These are phyloP conservation scores for Oxyria digyna DNA, from an alignment of 148 eudicot species.

Conservation along the genomic window DNA sequence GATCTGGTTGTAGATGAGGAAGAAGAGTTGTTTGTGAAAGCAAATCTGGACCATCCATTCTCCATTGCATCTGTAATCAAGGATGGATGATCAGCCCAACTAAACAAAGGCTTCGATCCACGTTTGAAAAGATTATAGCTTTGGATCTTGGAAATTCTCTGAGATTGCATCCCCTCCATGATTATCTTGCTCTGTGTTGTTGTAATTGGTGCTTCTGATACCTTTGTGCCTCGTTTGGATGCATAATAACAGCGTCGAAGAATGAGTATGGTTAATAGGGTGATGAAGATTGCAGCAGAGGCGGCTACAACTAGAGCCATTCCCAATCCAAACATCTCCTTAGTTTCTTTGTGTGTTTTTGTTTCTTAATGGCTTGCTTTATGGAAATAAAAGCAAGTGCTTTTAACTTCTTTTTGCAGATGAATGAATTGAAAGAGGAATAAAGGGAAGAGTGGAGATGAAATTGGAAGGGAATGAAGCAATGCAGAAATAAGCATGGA, in stretches of 20 bases:
- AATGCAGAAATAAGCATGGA: background rate
- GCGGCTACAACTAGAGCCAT: background rate
- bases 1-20: conserved; percentile 24
- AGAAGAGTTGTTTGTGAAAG: conserved; percentile 24
- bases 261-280: background rate
- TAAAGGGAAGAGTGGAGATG: background rate
- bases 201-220: background rate
- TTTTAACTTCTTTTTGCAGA: background rate
- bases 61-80: conserved; percentile 59
- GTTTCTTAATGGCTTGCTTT: background rate
- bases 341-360: background rate
- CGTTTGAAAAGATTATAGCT: conserved; percentile 27
- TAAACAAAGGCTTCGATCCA: conserved; percentile 28
- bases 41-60: conserved; percentile 78
- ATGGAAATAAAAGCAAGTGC: background rate
- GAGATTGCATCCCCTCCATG: background rate
- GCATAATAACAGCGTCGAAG: background rate
- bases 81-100: conserved; percentile 67
- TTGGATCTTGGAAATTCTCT: background rate
- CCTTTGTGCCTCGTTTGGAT: conserved; percentile 9
- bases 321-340: background rate
- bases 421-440: background rate
- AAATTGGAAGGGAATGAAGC: background rate
- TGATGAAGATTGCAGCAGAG: background rate
- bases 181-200: background rate